Percentiles rank a stretch among this genome's conserved stretches.
These are phyloP conservation scores for Lantana camara DNA, from an alignment of 257 asterid genomes.

Conservation along the genomic window DNA sequence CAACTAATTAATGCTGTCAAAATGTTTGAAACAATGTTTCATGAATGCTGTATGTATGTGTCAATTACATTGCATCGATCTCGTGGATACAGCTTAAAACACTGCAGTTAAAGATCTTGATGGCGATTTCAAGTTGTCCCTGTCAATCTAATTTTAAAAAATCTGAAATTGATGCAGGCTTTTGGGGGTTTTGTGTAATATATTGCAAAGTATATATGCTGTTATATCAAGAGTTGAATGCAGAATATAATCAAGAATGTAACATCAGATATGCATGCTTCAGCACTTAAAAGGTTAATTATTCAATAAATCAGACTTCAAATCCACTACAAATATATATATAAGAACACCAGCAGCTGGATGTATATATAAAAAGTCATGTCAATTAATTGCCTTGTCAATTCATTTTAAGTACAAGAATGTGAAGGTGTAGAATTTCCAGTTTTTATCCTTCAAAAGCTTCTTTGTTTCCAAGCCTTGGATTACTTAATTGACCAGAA, in stretches of 20 bases:
- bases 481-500: neutral
- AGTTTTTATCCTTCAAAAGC: slow-evolving; percentile 11
- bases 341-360: neutral
- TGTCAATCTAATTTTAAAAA: neutral
- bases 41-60: neutral
- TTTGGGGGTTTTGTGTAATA: slow-evolving; percentile 1
- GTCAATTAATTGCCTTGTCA: slow-evolving; percentile 21
- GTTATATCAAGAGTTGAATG: slow-evolving; percentile 32
- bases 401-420: neutral
- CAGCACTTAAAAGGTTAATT: neutral
- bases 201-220: neutral
- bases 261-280: slow-evolving; percentile 25
- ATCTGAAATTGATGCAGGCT: slow-evolving; percentile 42
- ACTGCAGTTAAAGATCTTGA: slow-evolving; percentile 30
- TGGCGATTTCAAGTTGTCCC: slow-evolving; percentile 20
- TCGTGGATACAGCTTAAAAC: slow-evolving; percentile 29
- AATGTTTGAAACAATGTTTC: neutral
- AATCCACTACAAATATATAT: slow-evolving; percentile 23
- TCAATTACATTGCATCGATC: neutral
- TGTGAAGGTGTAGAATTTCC: slow-evolving; percentile 10
- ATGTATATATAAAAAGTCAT: slow-evolving; percentile 28
- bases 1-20: slow-evolving; percentile 13
- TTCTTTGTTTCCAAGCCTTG: neutral
- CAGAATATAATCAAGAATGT: slow-evolving; percentile 22
- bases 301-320: slow-evolving; percentile 29